phyloP scores from a whole-genome alignment of 768 basidiomycete species.

The Mycena galericulata region DNA sequence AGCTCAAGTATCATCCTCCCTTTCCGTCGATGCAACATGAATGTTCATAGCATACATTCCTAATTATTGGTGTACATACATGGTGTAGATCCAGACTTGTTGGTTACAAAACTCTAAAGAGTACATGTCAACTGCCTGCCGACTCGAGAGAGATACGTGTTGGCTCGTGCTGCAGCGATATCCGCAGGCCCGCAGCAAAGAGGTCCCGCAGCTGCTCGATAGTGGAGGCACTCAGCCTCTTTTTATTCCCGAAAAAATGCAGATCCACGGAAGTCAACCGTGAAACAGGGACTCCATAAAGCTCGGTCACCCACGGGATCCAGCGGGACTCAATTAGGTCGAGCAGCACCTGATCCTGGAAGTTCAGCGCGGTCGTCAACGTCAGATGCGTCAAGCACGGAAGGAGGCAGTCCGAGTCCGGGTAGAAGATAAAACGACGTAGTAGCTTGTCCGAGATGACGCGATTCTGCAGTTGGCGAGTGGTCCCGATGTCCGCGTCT shows the following conservation, averaged over 20 bases:
- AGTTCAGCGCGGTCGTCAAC: conserved; percentile 26
- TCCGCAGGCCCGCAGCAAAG: neutral
- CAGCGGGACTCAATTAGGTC: conserved; percentile 32
- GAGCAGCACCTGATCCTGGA: conserved; percentile 23
- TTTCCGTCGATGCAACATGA: no score
- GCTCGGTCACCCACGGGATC: conserved; percentile 21
- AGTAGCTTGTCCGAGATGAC: conserved; percentile 29
- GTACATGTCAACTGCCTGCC: neutral
- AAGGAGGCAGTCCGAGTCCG: conserved; percentile 29
- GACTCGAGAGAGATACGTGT: neutral
- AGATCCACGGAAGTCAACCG: conserved; percentile 22
- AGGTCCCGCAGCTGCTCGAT: conserved; percentile 16
- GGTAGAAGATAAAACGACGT: conserved; percentile 23
- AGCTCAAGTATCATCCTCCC: no score
- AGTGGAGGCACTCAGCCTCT: neutral
- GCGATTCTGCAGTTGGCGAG: conserved; percentile 26
- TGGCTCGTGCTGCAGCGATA: conserved; percentile 23
- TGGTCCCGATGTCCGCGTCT: conserved; percentile 32
- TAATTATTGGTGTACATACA: no score
- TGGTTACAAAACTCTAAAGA: neutral
- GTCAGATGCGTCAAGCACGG: conserved; percentile 18
- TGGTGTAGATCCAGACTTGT: neutral
- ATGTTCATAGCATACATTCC: no score
- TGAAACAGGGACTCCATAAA: conserved; percentile 21
- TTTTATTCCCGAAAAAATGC: conserved; percentile 17